Evolutionary conservation across 2,329 filamentous ascomycete genomes (phyloP), one percentile per base, ranked within the genome.

Genomic region (Pyricularia sp.): DNA sequence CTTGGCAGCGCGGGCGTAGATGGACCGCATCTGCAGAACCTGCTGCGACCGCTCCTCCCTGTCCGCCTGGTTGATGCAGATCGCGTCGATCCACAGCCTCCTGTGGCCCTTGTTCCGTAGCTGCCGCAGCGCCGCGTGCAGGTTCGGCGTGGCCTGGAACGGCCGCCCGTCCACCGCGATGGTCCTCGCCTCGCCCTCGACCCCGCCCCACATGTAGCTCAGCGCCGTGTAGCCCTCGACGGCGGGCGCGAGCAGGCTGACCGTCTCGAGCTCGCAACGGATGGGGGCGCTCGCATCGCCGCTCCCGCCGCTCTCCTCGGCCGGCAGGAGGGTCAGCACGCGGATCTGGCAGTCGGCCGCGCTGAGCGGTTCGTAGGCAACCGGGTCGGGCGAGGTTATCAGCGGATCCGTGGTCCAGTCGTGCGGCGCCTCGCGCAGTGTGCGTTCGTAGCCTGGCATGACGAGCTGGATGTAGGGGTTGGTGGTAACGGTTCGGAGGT

Each of bases 41-140:
- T 72, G 70, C 20, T 31, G 59, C n/a, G 66, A 67, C 50, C 71
- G 69, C 58, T 72, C 71, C 58, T 61, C 66, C 7, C 55, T 26
- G 64, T 71, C 69, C 25, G 50, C 30, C 68, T 72, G 71, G 66
- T 72, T 69, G 71, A 71, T 70, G 66, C 71, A 72, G 4, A 72
- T 63, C 23, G 70, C 70, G 58, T 72, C 71, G 50, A 72, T 68
- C 71, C 71, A 72, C 50, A 72, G 68, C 26, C 68, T 33, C 25
- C 68, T 67, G 55, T 58, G 17, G 3, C 33, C 23, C 25, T 30
- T 64, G 55, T 23, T 64, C 3, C 69, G 70, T 25, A 71, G 69
- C 12, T 70, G 64, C 6, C 70, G 67, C 58, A 71, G 68, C 11
- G 69, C 70, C 31, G 58, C 30, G 64, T 69, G 68, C 66, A 71